These are phyloP conservation scores for Coprinopsis marcescibilis DNA, from an alignment of 768 basidiomycete species.

Conservation along the genomic window DNA sequence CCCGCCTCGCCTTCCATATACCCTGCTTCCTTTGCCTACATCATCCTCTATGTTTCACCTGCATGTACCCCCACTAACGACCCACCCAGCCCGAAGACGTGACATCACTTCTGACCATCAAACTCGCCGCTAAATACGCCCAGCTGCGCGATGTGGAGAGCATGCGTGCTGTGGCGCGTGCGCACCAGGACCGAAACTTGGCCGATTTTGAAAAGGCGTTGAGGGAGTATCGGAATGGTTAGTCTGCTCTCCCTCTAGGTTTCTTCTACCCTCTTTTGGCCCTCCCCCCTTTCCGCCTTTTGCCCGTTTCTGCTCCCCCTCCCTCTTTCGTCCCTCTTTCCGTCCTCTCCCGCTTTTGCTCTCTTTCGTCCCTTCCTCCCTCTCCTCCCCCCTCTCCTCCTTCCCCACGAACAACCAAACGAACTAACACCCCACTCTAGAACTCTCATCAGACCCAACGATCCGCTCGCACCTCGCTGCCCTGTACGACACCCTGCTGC, in stretches of 20 bases:
- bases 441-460: conserved; percentile 91
- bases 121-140: conserved; percentile 84
- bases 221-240: conserved; percentile 78
- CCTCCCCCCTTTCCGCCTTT: not conserved
- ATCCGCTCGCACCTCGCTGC: conserved; percentile 93
- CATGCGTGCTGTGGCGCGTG: conserved; percentile 91
- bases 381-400: conserved; percentile 13
- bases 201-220: conserved; percentile 86
- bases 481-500: conserved; percentile 91
- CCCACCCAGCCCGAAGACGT: conserved; percentile 88
- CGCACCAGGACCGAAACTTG: conserved; percentile 88
- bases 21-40: not conserved
- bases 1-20: not conserved
- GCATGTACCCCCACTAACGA: not conserved
- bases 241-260: conserved; percentile 5
- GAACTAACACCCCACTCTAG: conserved; percentile 31
- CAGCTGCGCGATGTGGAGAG: conserved; percentile 87
- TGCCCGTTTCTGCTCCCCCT: not conserved
- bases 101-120: conserved; percentile 76
- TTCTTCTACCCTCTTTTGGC: not conserved
- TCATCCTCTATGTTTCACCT: not conserved
- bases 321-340: not conserved
- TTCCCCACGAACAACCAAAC: not conserved
- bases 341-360: not conserved
- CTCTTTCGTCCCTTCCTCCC: not conserved